Conservation (phyloP, 768 basidiomycete genomes). For the Lactifluus pinguis region DNA sequence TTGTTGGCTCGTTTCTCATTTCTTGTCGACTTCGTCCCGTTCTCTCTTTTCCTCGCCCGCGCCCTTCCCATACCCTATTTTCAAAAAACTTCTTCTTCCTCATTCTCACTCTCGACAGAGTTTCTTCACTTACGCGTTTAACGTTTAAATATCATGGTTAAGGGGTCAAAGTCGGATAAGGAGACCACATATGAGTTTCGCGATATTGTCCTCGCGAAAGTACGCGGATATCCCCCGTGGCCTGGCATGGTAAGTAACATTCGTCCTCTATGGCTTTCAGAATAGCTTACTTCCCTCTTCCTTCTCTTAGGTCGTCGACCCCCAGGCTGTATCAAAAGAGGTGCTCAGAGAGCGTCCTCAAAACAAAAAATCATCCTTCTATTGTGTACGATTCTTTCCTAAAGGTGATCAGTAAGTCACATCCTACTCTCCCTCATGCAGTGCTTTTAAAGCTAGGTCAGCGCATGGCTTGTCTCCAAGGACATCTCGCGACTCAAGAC, state of each 20-base stretch:
- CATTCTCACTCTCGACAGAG: not conserved
- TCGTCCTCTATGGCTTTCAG: slow-evolving; percentile 20
- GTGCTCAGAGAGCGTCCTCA: slow-evolving; percentile 67
- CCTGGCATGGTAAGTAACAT: slow-evolving; percentile 73
- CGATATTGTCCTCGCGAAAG: slow-evolving; percentile 86
- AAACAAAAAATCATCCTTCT: slow-evolving; percentile 61
- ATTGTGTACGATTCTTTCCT: slow-evolving; percentile 85
- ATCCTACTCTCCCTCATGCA: slow-evolving; percentile 9
- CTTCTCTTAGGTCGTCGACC: slow-evolving; percentile 67
- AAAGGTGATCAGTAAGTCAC: slow-evolving; percentile 81
- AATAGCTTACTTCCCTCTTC: slow-evolving; percentile 5
- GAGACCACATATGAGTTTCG: slow-evolving; percentile 50
- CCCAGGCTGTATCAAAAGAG: slow-evolving; percentile 43
- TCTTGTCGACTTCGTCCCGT: not conserved
- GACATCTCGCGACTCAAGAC: slow-evolving; percentile 73
- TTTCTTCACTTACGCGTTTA: slow-evolving; percentile 14
- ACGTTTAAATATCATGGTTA: slow-evolving; percentile 23
- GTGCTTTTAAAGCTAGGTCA: slow-evolving; percentile 26
- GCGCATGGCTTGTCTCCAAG: slow-evolving; percentile 76
- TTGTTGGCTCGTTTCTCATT: not conserved
- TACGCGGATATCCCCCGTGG: slow-evolving; percentile 94
- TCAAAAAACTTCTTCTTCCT: not conserved
- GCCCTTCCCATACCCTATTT: not conserved
- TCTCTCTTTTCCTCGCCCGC: not conserved
- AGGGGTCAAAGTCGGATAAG: slow-evolving; percentile 30